Conservation (phyloP, 2,329 filamentous ascomycete species). For the Colletotrichum kahawae region DNA sequence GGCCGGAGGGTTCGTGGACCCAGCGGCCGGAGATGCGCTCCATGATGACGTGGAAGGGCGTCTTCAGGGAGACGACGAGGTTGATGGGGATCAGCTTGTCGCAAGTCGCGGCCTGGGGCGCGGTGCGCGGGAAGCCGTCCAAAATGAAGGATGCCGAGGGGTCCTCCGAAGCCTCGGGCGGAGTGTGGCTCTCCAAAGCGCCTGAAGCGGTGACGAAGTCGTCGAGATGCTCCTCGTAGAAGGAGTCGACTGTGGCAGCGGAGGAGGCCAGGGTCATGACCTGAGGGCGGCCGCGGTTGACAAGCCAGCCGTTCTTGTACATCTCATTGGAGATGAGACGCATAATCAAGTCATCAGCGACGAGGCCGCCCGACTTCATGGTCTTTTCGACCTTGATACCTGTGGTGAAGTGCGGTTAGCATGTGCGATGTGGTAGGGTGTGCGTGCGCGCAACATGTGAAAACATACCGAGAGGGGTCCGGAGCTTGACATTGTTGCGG, state of each 20-base stretch:
- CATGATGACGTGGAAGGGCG: slow-evolving; percentile 85
- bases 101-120: slow-evolving; percentile 76
- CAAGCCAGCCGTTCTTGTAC: slow-evolving; percentile 82
- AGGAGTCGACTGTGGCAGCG: slow-evolving; percentile 38
- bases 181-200: slow-evolving; percentile 40
- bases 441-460: background rate
- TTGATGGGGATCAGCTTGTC: slow-evolving; percentile 92
- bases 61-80: slow-evolving; percentile 85
- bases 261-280: slow-evolving; percentile 58
- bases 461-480: slow-evolving; percentile 79
- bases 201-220: slow-evolving; percentile 46
- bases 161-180: slow-evolving; percentile 63
- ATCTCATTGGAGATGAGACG: slow-evolving; percentile 92
- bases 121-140: slow-evolving; percentile 93
- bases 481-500: slow-evolving; percentile 88
- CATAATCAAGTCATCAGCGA: slow-evolving; percentile 89
- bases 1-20: slow-evolving; percentile 89
- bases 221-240: slow-evolving; percentile 35
- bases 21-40: slow-evolving; percentile 90
- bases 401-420: slow-evolving; percentile 38
- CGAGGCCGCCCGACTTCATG: slow-evolving; percentile 88
- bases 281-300: slow-evolving; percentile 44
- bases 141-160: slow-evolving; percentile 90
- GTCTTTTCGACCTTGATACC: slow-evolving; percentile 89
- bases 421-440: background rate